phyloP scores from a whole-genome alignment of 225 moss, liverwort and hornwort genomes.

The Thuidium tamariscinum region DNA sequence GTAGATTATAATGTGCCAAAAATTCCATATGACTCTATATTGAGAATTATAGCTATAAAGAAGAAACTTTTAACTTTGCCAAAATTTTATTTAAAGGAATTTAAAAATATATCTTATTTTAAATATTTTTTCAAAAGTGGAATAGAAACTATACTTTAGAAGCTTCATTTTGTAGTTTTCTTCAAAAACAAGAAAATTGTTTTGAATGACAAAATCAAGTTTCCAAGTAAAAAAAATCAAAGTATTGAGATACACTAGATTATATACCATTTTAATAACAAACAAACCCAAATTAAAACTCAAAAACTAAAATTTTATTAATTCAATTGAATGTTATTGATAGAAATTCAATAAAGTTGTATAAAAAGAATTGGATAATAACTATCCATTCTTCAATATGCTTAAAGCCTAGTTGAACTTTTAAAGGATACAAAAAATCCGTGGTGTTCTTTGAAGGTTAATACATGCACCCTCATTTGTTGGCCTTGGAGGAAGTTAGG shows the following conservation, averaged over 20 bases:
- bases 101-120: no score
- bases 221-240: rapidly evolving
- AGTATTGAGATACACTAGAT: neutral
- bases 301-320: neutral
- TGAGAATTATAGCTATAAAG: neutral
- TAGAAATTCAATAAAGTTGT: neutral
- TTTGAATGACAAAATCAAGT: neutral
- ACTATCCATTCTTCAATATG: neutral
- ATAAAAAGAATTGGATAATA: neutral
- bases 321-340: neutral
- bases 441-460: no score
- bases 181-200: rapidly evolving
- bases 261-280: neutral
- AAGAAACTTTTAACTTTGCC: rapidly evolving
- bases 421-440: no score
- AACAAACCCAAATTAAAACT: neutral
- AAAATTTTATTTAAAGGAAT: neutral
- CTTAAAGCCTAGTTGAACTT: neutral
- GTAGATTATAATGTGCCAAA: neutral
- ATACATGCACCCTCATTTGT: no score
- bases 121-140: no score
- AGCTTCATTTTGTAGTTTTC: neutral
- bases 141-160: neutral
- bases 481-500: no score
- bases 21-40: neutral